These are phyloP conservation scores for Silene latifolia DNA, from an alignment of 148 eudicot species.

Conservation along the genomic window DNA sequence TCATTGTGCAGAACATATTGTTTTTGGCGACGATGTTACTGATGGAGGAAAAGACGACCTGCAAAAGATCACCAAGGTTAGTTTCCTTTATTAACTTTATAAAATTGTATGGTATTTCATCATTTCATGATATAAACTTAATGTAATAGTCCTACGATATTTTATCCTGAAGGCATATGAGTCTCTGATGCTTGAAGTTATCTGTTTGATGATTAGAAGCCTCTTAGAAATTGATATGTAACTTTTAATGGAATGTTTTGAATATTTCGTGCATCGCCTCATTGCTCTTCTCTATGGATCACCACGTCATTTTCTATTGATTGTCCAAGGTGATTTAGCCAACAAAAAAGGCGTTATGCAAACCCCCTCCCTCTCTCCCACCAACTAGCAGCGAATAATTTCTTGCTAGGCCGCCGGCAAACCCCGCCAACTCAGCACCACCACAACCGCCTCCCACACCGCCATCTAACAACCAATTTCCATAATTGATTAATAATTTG, in stretches of 20 bases:
- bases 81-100: not conserved
- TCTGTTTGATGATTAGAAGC: not conserved
- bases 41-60: conserved; percentile 91
- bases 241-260: not conserved
- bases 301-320: not conserved
- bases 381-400: too few species aligned
- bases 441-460: too few species aligned
- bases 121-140: not conserved
- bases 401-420: too few species aligned
- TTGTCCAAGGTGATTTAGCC: not conserved
- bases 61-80: conserved; percentile 76
- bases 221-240: not conserved
- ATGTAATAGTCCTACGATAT: not conserved
- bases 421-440: too few species aligned
- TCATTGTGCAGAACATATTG: conserved; percentile 81
- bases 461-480: too few species aligned
- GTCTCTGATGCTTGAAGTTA: not conserved
- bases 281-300: not conserved
- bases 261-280: not conserved
- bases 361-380: too few species aligned
- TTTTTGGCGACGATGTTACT: conserved; percentile 81
- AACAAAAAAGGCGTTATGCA: too few species aligned
- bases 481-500: too few species aligned
- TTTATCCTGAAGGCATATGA: not conserved
- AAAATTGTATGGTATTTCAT: not conserved